Base-by-base conservation (phyloP, 1,284 basidiomycete species). In the Ceratobasidium sp. region DNA sequence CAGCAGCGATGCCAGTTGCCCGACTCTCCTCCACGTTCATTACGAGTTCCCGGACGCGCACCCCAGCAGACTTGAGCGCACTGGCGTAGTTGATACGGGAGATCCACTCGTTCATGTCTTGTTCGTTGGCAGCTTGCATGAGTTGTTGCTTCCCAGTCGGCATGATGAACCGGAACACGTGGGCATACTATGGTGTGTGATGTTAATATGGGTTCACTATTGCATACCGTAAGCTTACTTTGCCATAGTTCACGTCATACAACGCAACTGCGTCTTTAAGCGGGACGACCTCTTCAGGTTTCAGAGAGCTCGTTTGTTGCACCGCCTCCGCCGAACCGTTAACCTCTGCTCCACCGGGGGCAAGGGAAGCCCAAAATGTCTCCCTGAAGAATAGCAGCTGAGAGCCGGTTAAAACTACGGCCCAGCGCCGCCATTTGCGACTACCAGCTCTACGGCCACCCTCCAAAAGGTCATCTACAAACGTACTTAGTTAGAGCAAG, bases 341-440 rank as follows among this genome's bases (percentile, higher is more conserved):
- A 49, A 27, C n/a, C 29, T 56, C 54, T 19, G 31, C 2, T 22
- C 41, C 27, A 39, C 39, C 37, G 29, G 56, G 58, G 16, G 53
- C 75, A n/a, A 75, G 51, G 43, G 41, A 79, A 6, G 90, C 90
- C 90, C 89, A 92, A 8, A 88, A 83, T 0, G 89, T 82, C 81
- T 98, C 96, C 76, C 94, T 94, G 83, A 96, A 96, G 81, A 98
- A 92, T 58, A 98, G 86, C 9, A 99, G 84, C 80, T 98, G 96
- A 8, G 95, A 95, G 39, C 90, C 91, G 2, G 96, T 96, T 69
- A 99, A 85, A 68, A 98, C 86, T 9, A 96, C 90, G 76, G 90
- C 92, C 87, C 91, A 97, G 41, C 89, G 84, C 79, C 88, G 92
- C 97, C 97, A 99, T 82, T 96, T 98, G 61, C 94, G 87, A 77